These are phyloP conservation scores for Coriaria nepalensis DNA, from an alignment of 306 rosid species.

Conservation along the genomic window DNA sequence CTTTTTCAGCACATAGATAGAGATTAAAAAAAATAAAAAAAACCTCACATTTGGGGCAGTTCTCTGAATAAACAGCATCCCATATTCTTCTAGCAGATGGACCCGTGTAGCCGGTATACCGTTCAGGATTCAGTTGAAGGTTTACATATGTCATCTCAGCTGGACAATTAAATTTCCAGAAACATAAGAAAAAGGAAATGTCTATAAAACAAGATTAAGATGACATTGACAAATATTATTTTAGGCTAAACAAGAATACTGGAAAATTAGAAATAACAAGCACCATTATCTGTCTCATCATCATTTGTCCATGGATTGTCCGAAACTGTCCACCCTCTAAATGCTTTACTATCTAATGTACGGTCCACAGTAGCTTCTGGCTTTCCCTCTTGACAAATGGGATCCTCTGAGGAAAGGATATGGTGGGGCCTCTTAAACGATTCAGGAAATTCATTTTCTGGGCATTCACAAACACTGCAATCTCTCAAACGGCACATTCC, in stretches of 20 bases:
- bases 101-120: slow-evolving; percentile 86
- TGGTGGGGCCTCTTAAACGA: slow-evolving; percentile 48
- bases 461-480: slow-evolving; percentile 96
- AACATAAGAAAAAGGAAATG: background rate
- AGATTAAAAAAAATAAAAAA: background rate
- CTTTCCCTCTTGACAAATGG: slow-evolving; percentile 89
- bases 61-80: slow-evolving; percentile 86
- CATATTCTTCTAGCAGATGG: slow-evolving; percentile 94
- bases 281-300: slow-evolving; percentile 89
- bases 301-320: slow-evolving; percentile 95
- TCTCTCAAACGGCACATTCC: slow-evolving; percentile 97
- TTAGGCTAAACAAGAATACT: background rate
- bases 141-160: slow-evolving; percentile 95
- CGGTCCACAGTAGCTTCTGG: slow-evolving; percentile 96
- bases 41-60: slow-evolving; percentile 87
- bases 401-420: slow-evolving; percentile 54
- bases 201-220: background rate
- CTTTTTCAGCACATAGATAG: background rate
- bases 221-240: background rate
- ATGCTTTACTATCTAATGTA: slow-evolving; percentile 65
- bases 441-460: slow-evolving; percentile 80
- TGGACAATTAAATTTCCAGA: slow-evolving; percentile 19
- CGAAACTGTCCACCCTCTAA: slow-evolving; percentile 74
- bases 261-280: background rate
- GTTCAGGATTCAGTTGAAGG: slow-evolving; percentile 86